Evolutionary conservation across 306 rosid species (phyloP), one percentile per base, ranked within the genome.

Genomic region (Cucurbita maxima): DNA sequence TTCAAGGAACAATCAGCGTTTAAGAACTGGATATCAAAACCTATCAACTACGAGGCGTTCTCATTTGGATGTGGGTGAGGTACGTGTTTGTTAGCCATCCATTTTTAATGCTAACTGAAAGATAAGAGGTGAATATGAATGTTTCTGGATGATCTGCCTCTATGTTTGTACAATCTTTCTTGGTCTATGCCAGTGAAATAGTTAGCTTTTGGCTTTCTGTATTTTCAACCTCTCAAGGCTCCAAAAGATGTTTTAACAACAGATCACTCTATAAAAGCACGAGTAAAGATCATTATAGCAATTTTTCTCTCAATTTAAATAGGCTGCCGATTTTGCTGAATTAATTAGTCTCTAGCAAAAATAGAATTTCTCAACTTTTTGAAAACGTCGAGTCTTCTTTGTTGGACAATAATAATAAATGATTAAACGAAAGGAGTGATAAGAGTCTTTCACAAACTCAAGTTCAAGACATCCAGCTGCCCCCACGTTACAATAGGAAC

Each of bases 1-100:
- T 75, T 94, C 43, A 90, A 90, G 83, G 81, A 79, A 60, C 87
- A 75, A 48, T 82, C 71, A 11, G 79, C 87, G 66, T 88, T 93
- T 77, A 67, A 81, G 78, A 80, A 86, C 57, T 90, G 94, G 97
- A 82, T 81, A 45, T 40, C 55, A 71, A 90, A 94, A 84, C 92
- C 86, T 10, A 75, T 58, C 55, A 82, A 81, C 41, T 85, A 79
- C 54, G 94, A 85, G 82, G 74, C 81, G 76, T 89, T 89, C 62
- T 72, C 83, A 41, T 59, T 81, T 58, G 47, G 57, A 55, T 74
- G 76, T 52, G 61, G 55, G 71, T 50, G 20, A 73, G 78, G 77
- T 48, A 37, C 16, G 40, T 11, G 56, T 13, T 44, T 7, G 40
- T 20, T 67, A 44, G 15, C 55, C 12, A 6, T 20, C 16, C 36